Base-by-base conservation (phyloP, 139 green algal genomes). In the Chlorella sorokiniana region DNA sequence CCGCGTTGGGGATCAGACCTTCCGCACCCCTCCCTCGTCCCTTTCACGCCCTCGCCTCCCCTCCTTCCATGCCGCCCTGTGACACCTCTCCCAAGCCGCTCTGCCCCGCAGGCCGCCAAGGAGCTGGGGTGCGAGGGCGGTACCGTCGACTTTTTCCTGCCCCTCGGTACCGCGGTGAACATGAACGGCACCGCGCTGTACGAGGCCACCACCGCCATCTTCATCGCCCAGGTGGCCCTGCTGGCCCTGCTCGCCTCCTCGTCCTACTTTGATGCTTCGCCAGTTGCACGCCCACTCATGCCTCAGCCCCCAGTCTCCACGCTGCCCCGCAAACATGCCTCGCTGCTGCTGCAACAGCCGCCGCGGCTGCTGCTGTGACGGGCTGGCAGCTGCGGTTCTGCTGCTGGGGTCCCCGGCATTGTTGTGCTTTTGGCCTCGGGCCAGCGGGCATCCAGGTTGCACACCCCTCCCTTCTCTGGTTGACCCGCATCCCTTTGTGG, bases 121-220 rank as follows among this genome's bases (percentile, higher is more conserved):
- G 76, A 85, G 20, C 23, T 81, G 42, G 89, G 90, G 0, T 86
- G 81, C 45, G 48, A 83, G 0, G 79, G 83, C 35, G 62, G 41
- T 63, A 78, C 91, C 14, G 82, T 91, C 11, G 33, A 82, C 31
- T 93, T 93, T 78, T 88, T 93, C 59, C 45, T 93, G 42, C 90
- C 90, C 0, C 85, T 93, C 40, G 76, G 76, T 51, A 85, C 88
- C 27, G 89, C 78, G 2, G 75, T 93, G 37, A 93, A 93, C 84
- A 88, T 93, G 87, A 87, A 87, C 70, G 90, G 90, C 48, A 93
- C 89, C 1, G 90, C 90, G 38, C 86, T 93, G 54, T 93, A 93
- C 45, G 90, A 93, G 68, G 89, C 90, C 2, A 75, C 72, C 48
- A 92, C 90, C 6, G 90, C 90, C 61, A 86, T 93, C 62, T 93